Conservation (phyloP, 2,329 filamentous ascomycete genomes). For the Tricladium varicosporioides region DNA sequence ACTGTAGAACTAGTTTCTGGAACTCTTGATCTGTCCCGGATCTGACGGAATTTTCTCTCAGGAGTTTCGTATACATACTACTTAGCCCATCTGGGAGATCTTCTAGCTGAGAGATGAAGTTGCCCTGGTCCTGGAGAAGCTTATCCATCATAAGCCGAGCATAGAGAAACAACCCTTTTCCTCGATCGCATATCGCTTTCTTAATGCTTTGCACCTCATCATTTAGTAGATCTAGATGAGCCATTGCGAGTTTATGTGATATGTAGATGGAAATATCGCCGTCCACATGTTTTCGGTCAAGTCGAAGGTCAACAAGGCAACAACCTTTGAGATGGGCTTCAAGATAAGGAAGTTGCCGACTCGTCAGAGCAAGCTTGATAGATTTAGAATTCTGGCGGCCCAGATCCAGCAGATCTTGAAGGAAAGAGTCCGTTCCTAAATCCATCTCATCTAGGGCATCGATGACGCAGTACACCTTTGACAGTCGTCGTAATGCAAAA, state of each 20-base stretch:
- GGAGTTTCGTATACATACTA: conserved; percentile 40
- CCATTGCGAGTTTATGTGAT: conserved; percentile 11
- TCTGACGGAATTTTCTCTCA: conserved; percentile 36
- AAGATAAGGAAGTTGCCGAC: conserved; percentile 36
- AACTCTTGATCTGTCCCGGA: conserved; percentile 33
- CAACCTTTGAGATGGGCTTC: conserved; percentile 33
- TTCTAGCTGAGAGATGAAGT: conserved; percentile 22
- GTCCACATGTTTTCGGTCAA: conserved; percentile 38
- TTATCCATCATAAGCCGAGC: conserved; percentile 28
- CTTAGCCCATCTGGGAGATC: conserved; percentile 34
- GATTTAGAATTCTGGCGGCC: conserved; percentile 30
- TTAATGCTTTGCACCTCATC: conserved; percentile 32
- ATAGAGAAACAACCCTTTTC: conserved; percentile 24
- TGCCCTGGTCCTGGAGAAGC: conserved; percentile 11
- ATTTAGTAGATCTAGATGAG: conserved; percentile 38
- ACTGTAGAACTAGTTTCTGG: conserved; percentile 40
- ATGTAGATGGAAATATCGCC: conserved; percentile 39
- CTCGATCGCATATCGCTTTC: neutral
- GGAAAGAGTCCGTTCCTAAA: conserved; percentile 34
- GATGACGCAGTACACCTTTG: conserved; percentile 42
- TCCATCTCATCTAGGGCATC: conserved; percentile 49
- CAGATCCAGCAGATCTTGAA: conserved; percentile 34
- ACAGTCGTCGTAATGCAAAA: conserved; percentile 15
- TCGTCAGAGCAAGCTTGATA: conserved; percentile 43
- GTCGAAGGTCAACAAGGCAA: conserved; percentile 32